Conservation (phyloP, 2,329 filamentous ascomycete genomes). For the Ascomycota sp. region DNA sequence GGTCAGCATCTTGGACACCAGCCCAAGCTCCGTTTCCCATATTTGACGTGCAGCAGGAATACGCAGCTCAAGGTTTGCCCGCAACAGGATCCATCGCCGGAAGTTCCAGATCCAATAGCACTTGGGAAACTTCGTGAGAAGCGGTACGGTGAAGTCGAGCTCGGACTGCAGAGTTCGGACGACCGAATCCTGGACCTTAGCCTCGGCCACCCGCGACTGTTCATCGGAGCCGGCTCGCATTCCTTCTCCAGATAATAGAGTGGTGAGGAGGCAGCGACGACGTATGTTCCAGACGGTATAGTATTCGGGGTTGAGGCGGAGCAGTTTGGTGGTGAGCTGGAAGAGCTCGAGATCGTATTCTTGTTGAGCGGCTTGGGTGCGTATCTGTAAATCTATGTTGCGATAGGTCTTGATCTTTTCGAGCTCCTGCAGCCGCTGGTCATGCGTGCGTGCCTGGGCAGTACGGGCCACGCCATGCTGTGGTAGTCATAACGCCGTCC, state of each 20-base stretch:
- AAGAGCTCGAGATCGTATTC: constrained; percentile 2
- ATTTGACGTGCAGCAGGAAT: constrained; percentile 34
- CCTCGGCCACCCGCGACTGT: too few relatives aligned
- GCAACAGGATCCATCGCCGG: constrained; percentile 62
- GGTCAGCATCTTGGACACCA: constrained; percentile 74
- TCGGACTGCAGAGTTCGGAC: constrained; percentile 48
- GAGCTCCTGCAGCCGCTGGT: constrained; percentile 46
- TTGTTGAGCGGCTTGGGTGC: constrained; percentile 6
- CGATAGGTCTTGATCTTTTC: constrained; percentile 54
- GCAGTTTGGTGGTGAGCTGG: constrained; percentile 26
- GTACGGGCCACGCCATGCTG: constrained; percentile 8
- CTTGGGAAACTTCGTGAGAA: constrained; percentile 75
- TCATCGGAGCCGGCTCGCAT: too few relatives aligned
- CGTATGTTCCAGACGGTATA: constrained; percentile 86
- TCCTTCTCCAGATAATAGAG: constrained; percentile 23
- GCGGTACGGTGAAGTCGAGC: constrained; percentile 61
- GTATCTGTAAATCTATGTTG: constrained; percentile 43
- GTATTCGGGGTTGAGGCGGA: constrained; percentile 67
- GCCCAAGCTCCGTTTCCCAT: constrained; percentile 67
- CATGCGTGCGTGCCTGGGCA: constrained; percentile 35
- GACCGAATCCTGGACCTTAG: constrained; percentile 5
- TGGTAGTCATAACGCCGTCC: neutral
- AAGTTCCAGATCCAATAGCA: constrained; percentile 99
- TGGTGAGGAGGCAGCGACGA: constrained; percentile 44
- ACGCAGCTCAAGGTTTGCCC: constrained; percentile 46